Evolutionary conservation across 192 early-diverging fungal species (phyloP), one percentile per base, ranked within the genome.

Genomic region (Backusella mclennaniae): DNA sequence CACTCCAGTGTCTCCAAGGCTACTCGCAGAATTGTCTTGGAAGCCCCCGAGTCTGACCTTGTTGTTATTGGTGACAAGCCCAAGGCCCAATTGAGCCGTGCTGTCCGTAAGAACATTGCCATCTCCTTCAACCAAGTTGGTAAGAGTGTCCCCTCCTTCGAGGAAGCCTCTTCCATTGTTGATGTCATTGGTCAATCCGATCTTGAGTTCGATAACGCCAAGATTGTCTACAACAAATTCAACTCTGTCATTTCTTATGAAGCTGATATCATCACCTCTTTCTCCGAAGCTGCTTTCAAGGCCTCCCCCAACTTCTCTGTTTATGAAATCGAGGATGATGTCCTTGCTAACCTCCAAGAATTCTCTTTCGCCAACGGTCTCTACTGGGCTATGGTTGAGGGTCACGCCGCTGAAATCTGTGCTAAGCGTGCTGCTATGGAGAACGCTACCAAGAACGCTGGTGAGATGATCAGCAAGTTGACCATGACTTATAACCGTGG

Each of bases 371-470:
- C 95, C 83, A 98, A 98, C 90, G 88, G 87, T 81, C 76, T 99
- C 80, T 96, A 95, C 93, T 97, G 95, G 94, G 97, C 92, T 76
- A 87, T 99, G 73, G 93, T 95, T 72, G 98, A 99, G 86, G 96
- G 97, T 72, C 95, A 98, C 80, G 96, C 96, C 56, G 88, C 95
- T 33, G 98, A 99, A 84, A 93, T 98, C 92, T 91, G 93, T 71
- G 94, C 98, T 75, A 96, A 95, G 91, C 93, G 97, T 76, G 93
- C 94, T 78, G 98, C 98, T 78, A 99, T 98, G 98, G 98, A 99
- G 90, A 99, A 99, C 85, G 97, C 98, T 42, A 98, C 97, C 86
- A 96, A 98, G 91, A 99, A 99, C 88, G 98, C 97, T 73, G 94
- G 93, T 83, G 96, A 99, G 76, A 97, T 99, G 91, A 96, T 99